Percentiles rank a stretch among this genome's conserved stretches.
Conservation (phyloP, 2,329 filamentous ascomycete genomes). For the Alternaria sp. region DNA sequence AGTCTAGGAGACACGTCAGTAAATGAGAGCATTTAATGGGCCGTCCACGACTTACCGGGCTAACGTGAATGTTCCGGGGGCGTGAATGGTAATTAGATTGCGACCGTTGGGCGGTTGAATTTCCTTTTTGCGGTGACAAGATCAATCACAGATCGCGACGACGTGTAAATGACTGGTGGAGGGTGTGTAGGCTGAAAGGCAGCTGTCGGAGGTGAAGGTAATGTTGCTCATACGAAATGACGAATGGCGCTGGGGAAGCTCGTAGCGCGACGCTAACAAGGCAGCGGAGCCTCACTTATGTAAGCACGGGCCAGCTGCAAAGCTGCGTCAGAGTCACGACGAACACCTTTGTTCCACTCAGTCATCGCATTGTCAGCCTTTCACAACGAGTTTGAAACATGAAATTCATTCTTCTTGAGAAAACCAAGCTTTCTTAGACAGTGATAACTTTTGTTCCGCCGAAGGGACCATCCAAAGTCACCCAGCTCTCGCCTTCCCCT, state of each 20-base stretch:
- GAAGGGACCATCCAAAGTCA: too few species aligned
- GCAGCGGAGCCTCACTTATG: slow-evolving; percentile 24
- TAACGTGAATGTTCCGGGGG: slow-evolving; percentile 10
- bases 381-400: too few species aligned
- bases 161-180: slow-evolving; percentile 5
- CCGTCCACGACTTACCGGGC: slow-evolving; percentile 20
- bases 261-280: slow-evolving; percentile 22
- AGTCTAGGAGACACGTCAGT: not conserved
- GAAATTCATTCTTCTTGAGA: too few species aligned
- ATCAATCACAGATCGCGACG: slow-evolving; percentile 14
- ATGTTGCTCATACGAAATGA: slow-evolving; percentile 26
- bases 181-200: slow-evolving; percentile 15
- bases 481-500: too few species aligned
- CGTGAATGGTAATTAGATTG: slow-evolving; percentile 1
- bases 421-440: too few species aligned
- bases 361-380: not conserved
- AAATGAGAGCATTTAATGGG: not conserved
- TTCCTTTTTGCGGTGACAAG: not conserved
- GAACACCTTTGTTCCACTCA: not conserved
- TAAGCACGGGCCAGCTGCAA: slow-evolving; percentile 4
- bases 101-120: not conserved
- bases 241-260: slow-evolving; percentile 22
- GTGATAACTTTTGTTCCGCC: too few species aligned
- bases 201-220: slow-evolving; percentile 19
- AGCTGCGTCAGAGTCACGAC: not conserved